Evolutionary conservation across 2,329 filamentous ascomycete species (phyloP).

Genomic region (Fusarium oligoseptatum): DNA sequence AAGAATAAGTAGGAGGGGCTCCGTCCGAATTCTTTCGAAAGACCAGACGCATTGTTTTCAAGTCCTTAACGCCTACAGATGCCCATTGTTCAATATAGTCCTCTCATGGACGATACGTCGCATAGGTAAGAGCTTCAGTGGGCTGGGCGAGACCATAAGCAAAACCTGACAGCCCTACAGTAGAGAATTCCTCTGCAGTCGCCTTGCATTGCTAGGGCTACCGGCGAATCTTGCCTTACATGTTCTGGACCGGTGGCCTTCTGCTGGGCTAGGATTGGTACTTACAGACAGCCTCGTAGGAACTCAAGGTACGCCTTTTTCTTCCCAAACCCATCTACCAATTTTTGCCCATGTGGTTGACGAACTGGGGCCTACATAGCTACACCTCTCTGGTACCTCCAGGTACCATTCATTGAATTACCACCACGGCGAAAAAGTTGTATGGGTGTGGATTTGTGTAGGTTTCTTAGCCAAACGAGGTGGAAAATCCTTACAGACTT

Average conservation of each 20-base stretch:
- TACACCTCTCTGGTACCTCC: background rate
- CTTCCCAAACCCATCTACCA: background rate
- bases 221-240: accelerated
- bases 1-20: too few relatives aligned
- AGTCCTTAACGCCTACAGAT: too few relatives aligned
- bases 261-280: background rate
- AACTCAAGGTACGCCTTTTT: background rate
- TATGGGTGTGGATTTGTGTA: background rate
- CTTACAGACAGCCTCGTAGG: background rate
- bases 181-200: too few relatives aligned
- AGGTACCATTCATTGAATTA: background rate
- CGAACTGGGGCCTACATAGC: background rate
- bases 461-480: background rate
- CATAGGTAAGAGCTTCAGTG: background rate
- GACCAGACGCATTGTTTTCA: too few relatives aligned
- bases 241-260: background rate
- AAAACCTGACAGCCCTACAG: background rate
- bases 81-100: background rate
- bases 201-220: background rate
- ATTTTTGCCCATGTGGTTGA: background rate
- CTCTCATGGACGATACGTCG: background rate
- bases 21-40: too few relatives aligned
- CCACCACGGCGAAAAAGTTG: background rate
- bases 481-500: background rate
- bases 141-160: background rate